Percentiles rank a stretch among this genome's conserved stretches.
Evolutionary conservation across 163 green algal species (phyloP).

Genomic region (Trebouxiophyceae sp.): DNA sequence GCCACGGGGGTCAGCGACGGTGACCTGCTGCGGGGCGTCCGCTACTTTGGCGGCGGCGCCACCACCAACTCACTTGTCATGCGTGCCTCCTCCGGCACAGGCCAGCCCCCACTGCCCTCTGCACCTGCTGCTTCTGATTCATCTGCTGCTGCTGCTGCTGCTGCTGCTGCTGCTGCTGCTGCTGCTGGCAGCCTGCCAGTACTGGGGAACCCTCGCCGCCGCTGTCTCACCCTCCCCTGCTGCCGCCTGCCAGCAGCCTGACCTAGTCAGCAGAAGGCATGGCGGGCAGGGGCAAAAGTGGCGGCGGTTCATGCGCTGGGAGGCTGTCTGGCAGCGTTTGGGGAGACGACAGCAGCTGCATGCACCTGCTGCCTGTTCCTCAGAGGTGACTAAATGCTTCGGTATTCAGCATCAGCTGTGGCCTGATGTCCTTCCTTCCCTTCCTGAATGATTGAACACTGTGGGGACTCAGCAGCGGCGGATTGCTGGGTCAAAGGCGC

Average conservation of each 20-base stretch:
- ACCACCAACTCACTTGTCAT: slow-evolving; percentile 76
- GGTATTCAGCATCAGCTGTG: background rate
- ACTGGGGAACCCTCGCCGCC: background rate
- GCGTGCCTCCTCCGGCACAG: slow-evolving; percentile 62
- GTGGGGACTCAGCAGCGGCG: background rate
- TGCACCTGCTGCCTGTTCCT: background rate
- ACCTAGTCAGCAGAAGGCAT: too few relatives aligned
- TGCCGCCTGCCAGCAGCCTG: too few relatives aligned
- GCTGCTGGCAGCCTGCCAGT: background rate
- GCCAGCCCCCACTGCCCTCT: too few relatives aligned
- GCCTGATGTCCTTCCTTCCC: background rate
- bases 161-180: background rate
- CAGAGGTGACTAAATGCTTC: background rate
- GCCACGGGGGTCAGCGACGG: slow-evolving; percentile 75
- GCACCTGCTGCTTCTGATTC: background rate
- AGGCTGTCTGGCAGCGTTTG: too few relatives aligned
- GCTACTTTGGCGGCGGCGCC: slow-evolving; percentile 57
- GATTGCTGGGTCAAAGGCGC: background rate
- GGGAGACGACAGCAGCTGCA: too few relatives aligned
- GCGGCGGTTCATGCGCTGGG: background rate
- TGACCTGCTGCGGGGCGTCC: slow-evolving; percentile 69
- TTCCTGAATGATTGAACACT: background rate
- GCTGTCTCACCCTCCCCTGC: too few relatives aligned
- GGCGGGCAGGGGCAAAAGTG: background rate
- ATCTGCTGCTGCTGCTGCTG: background rate